phyloP scores from a whole-genome alignment of 163 green algal species.

The Prototheca wickerhamii region DNA sequence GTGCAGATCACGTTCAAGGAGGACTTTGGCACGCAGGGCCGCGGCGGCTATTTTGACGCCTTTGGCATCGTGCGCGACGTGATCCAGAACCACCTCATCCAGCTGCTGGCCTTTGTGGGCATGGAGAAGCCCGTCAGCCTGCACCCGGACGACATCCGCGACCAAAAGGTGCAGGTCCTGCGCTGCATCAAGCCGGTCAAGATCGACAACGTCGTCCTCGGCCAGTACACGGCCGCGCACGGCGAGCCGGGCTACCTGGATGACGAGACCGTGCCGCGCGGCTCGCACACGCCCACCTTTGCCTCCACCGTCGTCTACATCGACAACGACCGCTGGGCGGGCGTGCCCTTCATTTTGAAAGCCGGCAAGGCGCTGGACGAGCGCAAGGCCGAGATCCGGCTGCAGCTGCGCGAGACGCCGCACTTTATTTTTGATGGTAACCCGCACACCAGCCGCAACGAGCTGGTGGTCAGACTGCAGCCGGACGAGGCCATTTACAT shows the following conservation, averaged over 20 bases:
- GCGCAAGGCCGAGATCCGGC: slow-evolving; percentile 77
- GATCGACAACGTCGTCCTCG: slow-evolving; percentile 70
- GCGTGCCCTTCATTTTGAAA: slow-evolving; percentile 95
- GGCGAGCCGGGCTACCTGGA: slow-evolving; percentile 76
- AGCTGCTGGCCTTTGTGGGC: slow-evolving; percentile 83
- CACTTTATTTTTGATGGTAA: slow-evolving; percentile 6
- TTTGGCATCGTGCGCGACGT: slow-evolving; percentile 96
- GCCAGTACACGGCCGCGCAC: slow-evolving; percentile 73
- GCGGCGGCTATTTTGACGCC: slow-evolving; percentile 95
- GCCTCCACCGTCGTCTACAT: slow-evolving; percentile 66
- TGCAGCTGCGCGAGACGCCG: slow-evolving; percentile 64
- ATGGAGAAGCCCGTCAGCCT: slow-evolving; percentile 89
- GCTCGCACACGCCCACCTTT: slow-evolving; percentile 77
- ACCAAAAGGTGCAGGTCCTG: slow-evolving; percentile 90
- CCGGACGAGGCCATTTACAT: slow-evolving; percentile 91
- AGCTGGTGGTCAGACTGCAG: slow-evolving; percentile 65
- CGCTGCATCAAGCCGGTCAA: slow-evolving; percentile 55
- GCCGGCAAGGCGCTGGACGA: slow-evolving; percentile 87
- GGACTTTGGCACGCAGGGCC: slow-evolving; percentile 81
- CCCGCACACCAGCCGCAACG: slow-evolving; percentile 32
- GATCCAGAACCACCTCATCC: slow-evolving; percentile 92
- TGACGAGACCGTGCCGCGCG: slow-evolving; percentile 75
- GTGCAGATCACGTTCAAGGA: slow-evolving; percentile 78
- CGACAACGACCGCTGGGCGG: slow-evolving; percentile 88
- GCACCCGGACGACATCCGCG: slow-evolving; percentile 88